Conservation (phyloP, 768 basidiomycete genomes). For the Gymnopilus junonius region DNA sequence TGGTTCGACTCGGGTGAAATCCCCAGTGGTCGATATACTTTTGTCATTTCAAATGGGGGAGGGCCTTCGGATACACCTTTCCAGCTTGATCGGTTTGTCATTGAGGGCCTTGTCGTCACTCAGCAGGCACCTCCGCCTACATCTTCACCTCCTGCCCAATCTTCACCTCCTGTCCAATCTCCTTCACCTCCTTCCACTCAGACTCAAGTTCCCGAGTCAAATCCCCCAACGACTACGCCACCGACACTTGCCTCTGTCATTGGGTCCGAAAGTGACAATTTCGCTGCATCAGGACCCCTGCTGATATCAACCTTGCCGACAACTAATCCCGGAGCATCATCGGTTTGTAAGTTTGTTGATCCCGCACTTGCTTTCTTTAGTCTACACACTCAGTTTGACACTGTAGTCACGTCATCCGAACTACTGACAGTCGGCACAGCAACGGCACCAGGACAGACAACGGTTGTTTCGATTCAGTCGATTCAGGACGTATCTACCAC, state of each 20-base stretch:
- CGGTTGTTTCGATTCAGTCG: background rate
- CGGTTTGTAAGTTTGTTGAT: background rate
- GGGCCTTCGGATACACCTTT: background rate
- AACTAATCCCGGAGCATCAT: background rate
- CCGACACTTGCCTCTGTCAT: background rate
- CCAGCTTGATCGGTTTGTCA: background rate
- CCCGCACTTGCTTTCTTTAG: background rate
- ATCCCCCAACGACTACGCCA: background rate
- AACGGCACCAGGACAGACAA: background rate
- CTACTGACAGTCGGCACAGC: background rate
- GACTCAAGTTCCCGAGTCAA: background rate
- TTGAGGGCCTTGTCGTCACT: background rate
- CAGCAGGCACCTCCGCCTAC: background rate
- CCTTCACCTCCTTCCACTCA: background rate
- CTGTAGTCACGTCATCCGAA: background rate
- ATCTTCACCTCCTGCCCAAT: background rate
- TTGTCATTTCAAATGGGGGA: slow-evolving; percentile 1
- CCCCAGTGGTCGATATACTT: background rate
- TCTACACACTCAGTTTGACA: background rate
- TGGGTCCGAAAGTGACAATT: background rate
- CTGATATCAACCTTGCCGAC: background rate
- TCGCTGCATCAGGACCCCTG: background rate
- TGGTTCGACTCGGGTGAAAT: background rate
- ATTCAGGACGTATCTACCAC: background rate
- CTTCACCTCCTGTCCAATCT: background rate